phyloP scores from a whole-genome alignment of 768 basidiomycete species.

The Lactifluus hygrophoroides region DNA sequence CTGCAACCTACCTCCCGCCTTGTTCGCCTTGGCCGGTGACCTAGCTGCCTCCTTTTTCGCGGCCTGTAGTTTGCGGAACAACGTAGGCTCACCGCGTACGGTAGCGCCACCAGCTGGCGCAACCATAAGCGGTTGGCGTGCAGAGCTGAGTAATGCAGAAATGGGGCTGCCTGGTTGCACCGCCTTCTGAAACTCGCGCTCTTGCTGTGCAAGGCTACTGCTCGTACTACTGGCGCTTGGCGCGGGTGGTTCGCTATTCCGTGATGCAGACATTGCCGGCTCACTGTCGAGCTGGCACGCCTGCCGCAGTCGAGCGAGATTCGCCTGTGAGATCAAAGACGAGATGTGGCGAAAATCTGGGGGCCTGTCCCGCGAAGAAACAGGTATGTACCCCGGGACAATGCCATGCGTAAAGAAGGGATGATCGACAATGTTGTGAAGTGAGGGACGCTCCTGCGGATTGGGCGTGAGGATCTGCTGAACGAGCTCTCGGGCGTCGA shows the following conservation, averaged over 20 bases:
- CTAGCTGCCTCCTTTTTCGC: conserved; percentile 37
- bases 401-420: conserved; percentile 76
- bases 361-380: conserved; percentile 61
- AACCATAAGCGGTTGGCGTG: conserved; percentile 79
- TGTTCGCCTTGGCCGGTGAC: conserved; percentile 42
- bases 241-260: conserved; percentile 16
- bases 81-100: conserved; percentile 32
- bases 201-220: conserved; percentile 70
- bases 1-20: conserved; percentile 34
- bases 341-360: conserved; percentile 72
- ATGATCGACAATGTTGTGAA: conserved; percentile 80
- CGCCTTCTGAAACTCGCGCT: conserved; percentile 94
- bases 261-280: conserved; percentile 29
- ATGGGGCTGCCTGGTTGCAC: conserved; percentile 95
- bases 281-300: conserved; percentile 59
- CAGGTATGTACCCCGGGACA: conserved; percentile 74
- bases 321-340: conserved; percentile 49
- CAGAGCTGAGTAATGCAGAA: conserved; percentile 81
- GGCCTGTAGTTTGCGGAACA: conserved; percentile 50
- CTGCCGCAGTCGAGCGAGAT: conserved; percentile 61
- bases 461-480: conserved; percentile 78
- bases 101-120: conserved; percentile 33
- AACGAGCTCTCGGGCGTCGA: conserved; percentile 69
- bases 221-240: conserved; percentile 35
- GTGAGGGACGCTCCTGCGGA: conserved; percentile 71